Conservation (phyloP, 345 rosid genomes). For the Conringia planisiliqua region DNA sequence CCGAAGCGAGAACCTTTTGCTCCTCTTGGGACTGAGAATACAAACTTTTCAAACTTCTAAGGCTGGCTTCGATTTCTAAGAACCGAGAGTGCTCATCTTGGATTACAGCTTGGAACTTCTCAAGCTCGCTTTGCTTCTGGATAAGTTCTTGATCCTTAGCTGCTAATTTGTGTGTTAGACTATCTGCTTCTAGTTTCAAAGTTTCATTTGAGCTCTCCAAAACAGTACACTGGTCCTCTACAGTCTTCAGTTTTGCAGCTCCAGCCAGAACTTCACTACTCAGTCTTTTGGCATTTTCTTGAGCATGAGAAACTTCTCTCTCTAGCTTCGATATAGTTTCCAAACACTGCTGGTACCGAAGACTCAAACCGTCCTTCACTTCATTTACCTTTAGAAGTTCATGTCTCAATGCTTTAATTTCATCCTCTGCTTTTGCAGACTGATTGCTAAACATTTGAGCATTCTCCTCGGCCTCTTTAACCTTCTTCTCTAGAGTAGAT, state of each 20-base stretch:
- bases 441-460: constrained; percentile 44
- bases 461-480: constrained; percentile 58
- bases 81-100: constrained; percentile 65
- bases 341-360: constrained; percentile 59
- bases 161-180: constrained; percentile 52
- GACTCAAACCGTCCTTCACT: constrained; percentile 56
- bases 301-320: constrained; percentile 49
- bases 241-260: constrained; percentile 51
- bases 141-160: constrained; percentile 65
- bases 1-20: constrained; percentile 60
- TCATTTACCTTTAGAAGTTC: constrained; percentile 53
- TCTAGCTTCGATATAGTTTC: constrained; percentile 62
- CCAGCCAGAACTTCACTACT: constrained; percentile 55
- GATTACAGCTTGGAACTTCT: constrained; percentile 47
- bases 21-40: constrained; percentile 58
- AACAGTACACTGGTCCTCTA: constrained; percentile 50
- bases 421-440: constrained; percentile 57
- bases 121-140: constrained; percentile 64
- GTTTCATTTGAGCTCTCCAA: constrained; percentile 64
- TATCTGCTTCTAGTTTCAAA: constrained; percentile 65
- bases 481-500: constrained; percentile 55
- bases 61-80: constrained; percentile 55
- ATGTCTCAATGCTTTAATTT: constrained; percentile 52
- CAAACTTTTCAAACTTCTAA: constrained; percentile 48
- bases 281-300: constrained; percentile 54